Evolutionary conservation across 176 grass and related monocot species (phyloP).

Genomic region (Triticum monococcum): DNA sequence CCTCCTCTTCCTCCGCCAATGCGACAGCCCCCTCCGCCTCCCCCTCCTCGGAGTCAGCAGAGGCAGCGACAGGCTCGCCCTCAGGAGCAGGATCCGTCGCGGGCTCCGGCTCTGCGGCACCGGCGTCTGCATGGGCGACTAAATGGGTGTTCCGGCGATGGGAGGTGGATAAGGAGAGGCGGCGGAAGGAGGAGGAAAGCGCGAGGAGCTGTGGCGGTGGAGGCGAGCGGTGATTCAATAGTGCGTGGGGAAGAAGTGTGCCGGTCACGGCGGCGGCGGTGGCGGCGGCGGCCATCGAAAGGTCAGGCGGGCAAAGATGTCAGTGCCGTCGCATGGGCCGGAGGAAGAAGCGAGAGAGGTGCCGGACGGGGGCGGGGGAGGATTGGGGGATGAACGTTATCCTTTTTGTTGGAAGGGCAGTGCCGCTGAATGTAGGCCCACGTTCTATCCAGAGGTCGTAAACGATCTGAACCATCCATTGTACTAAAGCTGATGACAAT

Average conservation of each 20-base stretch:
- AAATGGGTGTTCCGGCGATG: constrained; percentile 42
- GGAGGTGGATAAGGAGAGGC: constrained; percentile 41
- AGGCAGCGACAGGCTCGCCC: constrained; percentile 8
- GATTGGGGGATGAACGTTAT: constrained; percentile 50
- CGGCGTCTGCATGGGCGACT: constrained; percentile 34
- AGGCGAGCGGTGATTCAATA: constrained; percentile 33
- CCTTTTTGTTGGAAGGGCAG: constrained; percentile 20
- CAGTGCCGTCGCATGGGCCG: constrained; percentile 40
- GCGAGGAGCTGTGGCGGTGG: constrained; percentile 30
- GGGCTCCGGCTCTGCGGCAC: constrained; percentile 34
- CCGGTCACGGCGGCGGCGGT: constrained; percentile 33
- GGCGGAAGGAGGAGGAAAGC: constrained; percentile 47
- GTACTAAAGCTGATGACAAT: neutral
- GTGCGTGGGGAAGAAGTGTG: constrained; percentile 29
- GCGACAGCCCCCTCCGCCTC: constrained; percentile 37
- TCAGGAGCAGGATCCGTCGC: neutral
- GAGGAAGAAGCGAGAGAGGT: neutral
- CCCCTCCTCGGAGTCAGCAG: constrained; percentile 45
- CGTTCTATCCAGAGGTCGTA: neutral
- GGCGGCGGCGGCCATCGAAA: constrained; percentile 48
- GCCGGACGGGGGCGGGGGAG: constrained; percentile 20
- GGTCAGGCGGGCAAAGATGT: constrained; percentile 20
- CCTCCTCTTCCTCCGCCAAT: constrained; percentile 27
- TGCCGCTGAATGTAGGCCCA: constrained; percentile 26
- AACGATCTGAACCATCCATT: constrained; percentile 6